These are phyloP conservation scores for Tardiomyces depauwii DNA, from an alignment of 1,139 yeast species.

Conservation along the genomic window DNA sequence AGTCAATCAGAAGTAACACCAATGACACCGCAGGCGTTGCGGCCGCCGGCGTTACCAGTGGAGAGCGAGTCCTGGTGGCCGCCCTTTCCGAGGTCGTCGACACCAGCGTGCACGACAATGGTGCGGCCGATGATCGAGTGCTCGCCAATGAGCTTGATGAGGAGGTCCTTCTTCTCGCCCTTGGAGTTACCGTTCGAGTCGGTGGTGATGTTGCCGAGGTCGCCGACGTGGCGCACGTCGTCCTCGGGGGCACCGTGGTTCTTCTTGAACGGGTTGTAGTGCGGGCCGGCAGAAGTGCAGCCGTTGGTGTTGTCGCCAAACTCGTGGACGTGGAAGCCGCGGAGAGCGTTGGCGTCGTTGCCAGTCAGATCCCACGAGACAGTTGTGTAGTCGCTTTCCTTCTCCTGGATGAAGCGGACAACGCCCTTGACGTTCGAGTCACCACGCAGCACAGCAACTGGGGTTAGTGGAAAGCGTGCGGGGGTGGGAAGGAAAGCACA, in stretches of 20 bases:
- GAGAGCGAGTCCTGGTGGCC: conserved; percentile 87
- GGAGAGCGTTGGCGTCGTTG: conserved; percentile 72
- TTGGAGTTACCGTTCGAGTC: conserved; percentile 82
- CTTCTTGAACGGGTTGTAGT: conserved; percentile 88
- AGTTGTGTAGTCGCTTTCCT: conserved; percentile 74
- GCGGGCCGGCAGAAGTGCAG: conserved; percentile 98
- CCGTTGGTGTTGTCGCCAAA: conserved; percentile 99
- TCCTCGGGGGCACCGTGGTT: conserved; percentile 94
- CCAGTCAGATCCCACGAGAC: conserved; percentile 82
- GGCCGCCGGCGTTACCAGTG: conserved; percentile 98
- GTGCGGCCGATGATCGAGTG: conserved; percentile 90
- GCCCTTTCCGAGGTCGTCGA: conserved; percentile 95
- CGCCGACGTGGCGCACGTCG: conserved; percentile 90
- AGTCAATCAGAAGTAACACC: conserved; percentile 36
- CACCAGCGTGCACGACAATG: conserved; percentile 89
- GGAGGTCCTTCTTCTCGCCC: conserved; percentile 70
- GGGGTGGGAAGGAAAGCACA: no score
- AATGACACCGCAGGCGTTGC: conserved; percentile 99
- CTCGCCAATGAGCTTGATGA: conserved; percentile 73
- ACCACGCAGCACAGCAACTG: conserved; percentile 94
- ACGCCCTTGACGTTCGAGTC: conserved; percentile 80
- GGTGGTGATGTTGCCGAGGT: conserved; percentile 86
- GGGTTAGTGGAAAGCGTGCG: no score
- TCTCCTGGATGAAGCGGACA: conserved; percentile 72
- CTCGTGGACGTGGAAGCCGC: conserved; percentile 97